Base-by-base conservation (phyloP, 495 filamentous ascomycete genomes). In the Hypoxylon fragiforme region DNA sequence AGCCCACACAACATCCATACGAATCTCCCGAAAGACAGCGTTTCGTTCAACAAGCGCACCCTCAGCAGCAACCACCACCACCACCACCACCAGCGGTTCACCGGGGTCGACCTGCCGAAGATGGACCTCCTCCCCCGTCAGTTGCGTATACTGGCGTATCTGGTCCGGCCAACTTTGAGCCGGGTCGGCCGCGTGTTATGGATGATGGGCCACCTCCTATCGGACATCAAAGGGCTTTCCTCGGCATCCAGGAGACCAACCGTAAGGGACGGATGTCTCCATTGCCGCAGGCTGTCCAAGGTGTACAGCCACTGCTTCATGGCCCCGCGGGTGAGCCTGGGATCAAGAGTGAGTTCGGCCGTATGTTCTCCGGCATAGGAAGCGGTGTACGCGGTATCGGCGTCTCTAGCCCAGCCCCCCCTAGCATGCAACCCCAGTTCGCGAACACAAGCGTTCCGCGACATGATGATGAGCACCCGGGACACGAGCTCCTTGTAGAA, bases 361-460 rank as follows among this genome's bases (percentile, higher is more conserved):
- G 89, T 22, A 92, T 96, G 74, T 96, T 96, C 71, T 87, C 88
- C 2, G 91, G 91, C 14, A 87, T 96, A 60, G 91, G 91, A 31
- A 92, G 86, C 69, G 91, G 91, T 34, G 85, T 92, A 4, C 85
- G 88, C 21, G 83, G 80, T 36, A 78, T 82, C 35, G 59, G 62
- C 46, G 71, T 73, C 39, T 72, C 69, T 24, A 77, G 76, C 58
- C 75, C 76, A 0, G 77, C 79, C 9, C 76, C 79, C 3, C 60
- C 78, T 7, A 77, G 71, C 4, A 67, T 72, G 9, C 74, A 76
- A 43, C 60, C 73, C 15, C 74, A 75, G 11, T 81, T 73, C 43
- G 67, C 71, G 8, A 68, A 59, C 20, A 50, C 69, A 1, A 63
- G 68, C 2, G 47, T 73, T 55, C 46, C 66, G 8, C 71, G 77